Evolutionary conservation across 2,329 filamentous ascomycete genomes (phyloP), one percentile per base, ranked within the genome.

Genomic region (Monosporascus sp.): DNA sequence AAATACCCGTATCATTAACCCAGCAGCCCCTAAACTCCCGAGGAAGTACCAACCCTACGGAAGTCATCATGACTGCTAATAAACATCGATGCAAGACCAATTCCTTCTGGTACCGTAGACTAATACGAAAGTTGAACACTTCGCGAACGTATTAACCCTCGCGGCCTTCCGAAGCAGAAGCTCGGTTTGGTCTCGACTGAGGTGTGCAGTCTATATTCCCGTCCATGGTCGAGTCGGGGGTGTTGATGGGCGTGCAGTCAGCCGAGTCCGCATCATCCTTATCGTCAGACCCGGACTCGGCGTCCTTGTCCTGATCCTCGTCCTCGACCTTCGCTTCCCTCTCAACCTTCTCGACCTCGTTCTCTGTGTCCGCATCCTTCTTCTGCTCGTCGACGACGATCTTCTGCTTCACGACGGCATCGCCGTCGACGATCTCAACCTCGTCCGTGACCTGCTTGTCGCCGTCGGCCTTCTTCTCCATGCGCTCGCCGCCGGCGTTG

Each of bases 401-500:
- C 57, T 70, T 70, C 50, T 68, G 61, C 55, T 69, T 68, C 16
- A 57, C 57, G 7, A 69, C 56, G 3, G 57, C 38, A 20, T 56
- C 57, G 16, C 66, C 67, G 22, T 66, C 61, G 38, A 69, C 58
- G 37, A 69, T 68, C 57, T 69, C 67, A 31, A 69, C 61, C 49
- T 68, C 61, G 16, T 69, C 66, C 5, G 53, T 61, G 7, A 62
- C 31, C 31, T 34, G 61, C 55, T 59, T 60, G 8, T 59, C 61
- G 11, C 51, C 56, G 7, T 65, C 66, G 9, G 11, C 31, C 20
- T 61, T 65, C n/a, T 65, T 58, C 49, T 63, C 58, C 53, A 64
- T 69, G 46, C 75, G 72, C 53, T 72, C 71, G 11, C 80, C 80
- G 2, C 75, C 77, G 0, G 79, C 80, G 51, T 83, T 83, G 53